Conservation (phyloP, 768 basidiomycete species). For the Rubroboletus satanas region DNA sequence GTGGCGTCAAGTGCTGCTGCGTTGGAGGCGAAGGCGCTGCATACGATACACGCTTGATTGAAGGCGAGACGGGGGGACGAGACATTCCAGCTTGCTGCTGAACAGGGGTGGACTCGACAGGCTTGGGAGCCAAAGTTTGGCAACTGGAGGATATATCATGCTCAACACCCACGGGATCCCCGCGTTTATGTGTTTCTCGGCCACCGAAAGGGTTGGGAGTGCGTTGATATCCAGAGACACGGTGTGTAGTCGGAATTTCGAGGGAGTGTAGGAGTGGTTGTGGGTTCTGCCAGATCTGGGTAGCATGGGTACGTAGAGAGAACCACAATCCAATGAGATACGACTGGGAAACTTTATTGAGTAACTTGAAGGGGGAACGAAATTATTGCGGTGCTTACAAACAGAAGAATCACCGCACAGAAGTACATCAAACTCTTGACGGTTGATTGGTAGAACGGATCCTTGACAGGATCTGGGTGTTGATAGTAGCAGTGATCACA, state of each 20-base stretch:
- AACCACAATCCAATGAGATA: constrained; percentile 98
- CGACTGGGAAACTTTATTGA: constrained; percentile 50
- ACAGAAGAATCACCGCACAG: constrained; percentile 83
- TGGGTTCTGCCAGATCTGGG: constrained; percentile 99
- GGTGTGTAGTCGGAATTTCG: constrained; percentile 51
- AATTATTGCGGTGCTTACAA: constrained; percentile 54
- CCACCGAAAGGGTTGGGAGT: constrained; percentile 14
- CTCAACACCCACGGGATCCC: constrained; percentile 35
- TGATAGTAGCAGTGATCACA: constrained; percentile 94
- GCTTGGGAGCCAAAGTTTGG: constrained; percentile 37
- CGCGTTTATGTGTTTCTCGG: constrained; percentile 41
- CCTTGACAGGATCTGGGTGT: constrained; percentile 87
- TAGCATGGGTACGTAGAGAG: constrained; percentile 94
- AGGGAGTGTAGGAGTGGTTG: constrained; percentile 70
- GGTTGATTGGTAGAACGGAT: constrained; percentile 95
- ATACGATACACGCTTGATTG: constrained; percentile 54
- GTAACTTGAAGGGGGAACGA: background rate
- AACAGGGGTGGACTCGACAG: constrained; percentile 15
- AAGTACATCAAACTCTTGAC: constrained; percentile 96
- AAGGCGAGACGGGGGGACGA: constrained; percentile 40
- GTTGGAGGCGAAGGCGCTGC: constrained; percentile 40
- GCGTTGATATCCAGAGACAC: constrained; percentile 65
- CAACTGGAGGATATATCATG: constrained; percentile 34
- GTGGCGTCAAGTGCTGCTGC: constrained; percentile 48
- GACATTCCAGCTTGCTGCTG: constrained; percentile 17